Evolutionary conservation across 2,329 filamentous ascomycete species (phyloP).

Genomic region (Phialophora tarda): DNA sequence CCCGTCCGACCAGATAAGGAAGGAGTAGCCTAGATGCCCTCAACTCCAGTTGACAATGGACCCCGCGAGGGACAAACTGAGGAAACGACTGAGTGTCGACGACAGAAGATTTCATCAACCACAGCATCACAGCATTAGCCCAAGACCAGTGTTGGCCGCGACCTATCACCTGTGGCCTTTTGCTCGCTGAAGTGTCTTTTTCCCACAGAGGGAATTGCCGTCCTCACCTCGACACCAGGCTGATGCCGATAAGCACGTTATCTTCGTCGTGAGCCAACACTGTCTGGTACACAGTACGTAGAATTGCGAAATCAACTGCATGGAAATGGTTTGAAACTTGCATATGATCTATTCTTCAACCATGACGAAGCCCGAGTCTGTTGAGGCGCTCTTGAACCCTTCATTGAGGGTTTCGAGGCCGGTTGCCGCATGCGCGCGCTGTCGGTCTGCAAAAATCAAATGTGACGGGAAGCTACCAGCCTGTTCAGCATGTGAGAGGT

Average conservation of each 20-base stretch:
- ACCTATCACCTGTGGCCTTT: not conserved
- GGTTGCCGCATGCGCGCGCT: conserved; percentile 79
- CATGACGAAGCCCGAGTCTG: conserved; percentile 38
- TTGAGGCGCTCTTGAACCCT: conserved; percentile 48
- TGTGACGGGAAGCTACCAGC: conserved; percentile 96
- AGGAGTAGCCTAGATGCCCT: not conserved
- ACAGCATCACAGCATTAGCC: not conserved
- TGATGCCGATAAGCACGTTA: not conserved
- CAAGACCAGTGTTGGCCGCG: not conserved
- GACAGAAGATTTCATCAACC: not conserved
- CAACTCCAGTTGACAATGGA: not conserved
- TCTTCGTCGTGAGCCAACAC: not conserved
- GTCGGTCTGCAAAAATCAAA: conserved; percentile 93
- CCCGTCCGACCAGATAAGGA: not conserved
- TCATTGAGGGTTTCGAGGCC: conserved; percentile 75
- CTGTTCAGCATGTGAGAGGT: conserved; percentile 93
- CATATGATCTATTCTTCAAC: not conserved
- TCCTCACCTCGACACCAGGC: not conserved
- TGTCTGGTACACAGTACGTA: not conserved
- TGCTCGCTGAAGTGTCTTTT: not conserved
- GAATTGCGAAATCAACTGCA: not conserved
- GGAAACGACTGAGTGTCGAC: not conserved
- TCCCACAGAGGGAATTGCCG: not conserved
- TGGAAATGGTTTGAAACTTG: conserved; percentile 13
- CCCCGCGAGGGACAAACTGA: not conserved